Evolutionary conservation across 192 early-diverging fungal species (phyloP), one percentile per base, ranked within the genome.

Genomic region (Rhizophagus sp.): DNA sequence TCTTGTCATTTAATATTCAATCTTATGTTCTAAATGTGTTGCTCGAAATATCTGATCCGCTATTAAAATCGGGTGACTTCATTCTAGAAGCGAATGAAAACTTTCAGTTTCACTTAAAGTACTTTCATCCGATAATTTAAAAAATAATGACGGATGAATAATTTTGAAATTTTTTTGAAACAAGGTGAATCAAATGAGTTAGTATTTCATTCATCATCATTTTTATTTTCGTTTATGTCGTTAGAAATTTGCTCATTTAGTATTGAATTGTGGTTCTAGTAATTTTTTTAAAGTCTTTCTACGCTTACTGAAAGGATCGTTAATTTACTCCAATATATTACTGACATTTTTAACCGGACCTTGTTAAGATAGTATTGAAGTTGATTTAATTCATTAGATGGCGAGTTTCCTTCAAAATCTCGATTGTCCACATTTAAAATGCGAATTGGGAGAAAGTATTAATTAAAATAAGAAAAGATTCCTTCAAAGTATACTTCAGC

Each of bases 1-100:
- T 27, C 34, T 70, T 70, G 13, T 70, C 68, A 11, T 36, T 70
- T 36, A 70, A 36, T 8, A 6, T 70, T 70, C 68, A 39, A 70
- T 44, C 25, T 70, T 19, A 22, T 39, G 33, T 39, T 70, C 68
- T 13, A 22, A 8, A 41, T 70, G 5, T 13, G 68, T 34, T 39
- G 68, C 68, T 2, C 4, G 34, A 70, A 15, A 70, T 39, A 36
- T 36, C 30, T 13, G 25, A 3, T 2, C 68, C 7, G 1, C 7
- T 27, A 12, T 15, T 25, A 70, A 22, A 27, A 39, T 39, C 25
- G 4, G 13, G 12, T 1, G 15, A 12, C 10, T 36, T 27, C 19
- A 27, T 36, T 19, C 12, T 34, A 70, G 34, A 22, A 10, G 34
- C 1, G 12, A 9, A 36, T 22, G 30, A 22, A 9, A 12, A 41